Percentiles rank a stretch among this genome's conserved stretches.
Conservation (phyloP, 2,329 filamentous ascomycete species). For the Fusarium subtropicale region DNA sequence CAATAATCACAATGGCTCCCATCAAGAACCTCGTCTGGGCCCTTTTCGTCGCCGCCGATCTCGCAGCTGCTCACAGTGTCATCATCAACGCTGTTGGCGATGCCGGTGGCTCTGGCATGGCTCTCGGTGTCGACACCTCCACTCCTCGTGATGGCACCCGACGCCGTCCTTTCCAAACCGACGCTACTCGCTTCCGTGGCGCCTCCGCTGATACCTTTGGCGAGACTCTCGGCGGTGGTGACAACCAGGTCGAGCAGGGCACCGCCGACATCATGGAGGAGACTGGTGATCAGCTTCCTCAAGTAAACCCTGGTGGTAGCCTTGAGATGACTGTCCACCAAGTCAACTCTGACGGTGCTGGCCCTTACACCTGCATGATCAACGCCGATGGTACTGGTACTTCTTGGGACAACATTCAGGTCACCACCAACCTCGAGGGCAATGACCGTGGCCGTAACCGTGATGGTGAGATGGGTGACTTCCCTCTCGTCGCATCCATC, state of each 20-base stretch:
- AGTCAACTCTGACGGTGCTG: slow-evolving; percentile 43
- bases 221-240: slow-evolving; percentile 6
- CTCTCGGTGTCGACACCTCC: slow-evolving; percentile 61
- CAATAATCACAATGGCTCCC: slow-evolving; percentile 2
- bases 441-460: slow-evolving; percentile 21
- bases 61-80: slow-evolving; percentile 16
- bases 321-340: slow-evolving; percentile 67
- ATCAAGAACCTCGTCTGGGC: slow-evolving; percentile 15
- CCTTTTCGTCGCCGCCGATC: slow-evolving; percentile 18
- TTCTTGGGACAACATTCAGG: slow-evolving; percentile 1
- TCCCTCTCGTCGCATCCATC: slow-evolving; percentile 16
- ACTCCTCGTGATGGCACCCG: slow-evolving; percentile 72
- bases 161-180: slow-evolving; percentile 72
- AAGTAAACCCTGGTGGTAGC: slow-evolving; percentile 67
- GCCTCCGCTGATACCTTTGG: background rate
- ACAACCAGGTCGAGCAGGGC: slow-evolving; percentile 16
- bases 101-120: slow-evolving; percentile 66
- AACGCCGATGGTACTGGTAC: slow-evolving; percentile 65
- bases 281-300: slow-evolving; percentile 68
- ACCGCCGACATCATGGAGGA: slow-evolving; percentile 63
- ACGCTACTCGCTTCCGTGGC: slow-evolving; percentile 56
- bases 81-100: slow-evolving; percentile 60
- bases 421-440: slow-evolving; percentile 9
- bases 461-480: slow-evolving; percentile 1
- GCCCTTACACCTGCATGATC: slow-evolving; percentile 74